These are phyloP conservation scores for Lipomyces chichibuensis DNA, from an alignment of 805 yeast genomes.

Conservation along the genomic window DNA sequence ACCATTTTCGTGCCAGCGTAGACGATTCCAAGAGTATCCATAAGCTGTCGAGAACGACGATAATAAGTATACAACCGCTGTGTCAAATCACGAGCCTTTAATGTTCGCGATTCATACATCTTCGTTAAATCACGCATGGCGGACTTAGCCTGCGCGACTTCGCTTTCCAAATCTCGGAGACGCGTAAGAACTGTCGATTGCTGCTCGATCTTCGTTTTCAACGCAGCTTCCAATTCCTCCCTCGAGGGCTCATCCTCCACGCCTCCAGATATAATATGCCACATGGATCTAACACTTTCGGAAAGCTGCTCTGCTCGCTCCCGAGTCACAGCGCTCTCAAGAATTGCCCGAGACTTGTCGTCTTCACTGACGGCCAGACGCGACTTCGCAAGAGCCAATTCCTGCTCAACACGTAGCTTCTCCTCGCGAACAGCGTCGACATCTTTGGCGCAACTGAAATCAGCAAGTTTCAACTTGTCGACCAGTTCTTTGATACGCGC, in stretches of 20 bases:
- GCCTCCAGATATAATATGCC: conserved; percentile 7
- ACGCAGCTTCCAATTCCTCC: conserved; percentile 10
- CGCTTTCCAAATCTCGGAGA: conserved; percentile 12
- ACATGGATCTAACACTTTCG: conserved; percentile 2
- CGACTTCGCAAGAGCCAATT: conserved; percentile 7
- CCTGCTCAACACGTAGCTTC: conserved; percentile 12
- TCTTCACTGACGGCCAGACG: conserved; percentile 16
- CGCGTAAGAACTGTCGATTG: neutral
- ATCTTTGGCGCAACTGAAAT: neutral
- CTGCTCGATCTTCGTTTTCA: conserved; percentile 2
- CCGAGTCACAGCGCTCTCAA: neutral
- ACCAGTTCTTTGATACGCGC: neutral
- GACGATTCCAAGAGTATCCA: conserved; percentile 22
- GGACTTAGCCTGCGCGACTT: conserved; percentile 8
- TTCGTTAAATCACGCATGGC: conserved; percentile 2
- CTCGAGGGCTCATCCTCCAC: conserved; percentile 2
- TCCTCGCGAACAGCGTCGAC: conserved; percentile 4
- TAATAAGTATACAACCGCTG: conserved; percentile 45
- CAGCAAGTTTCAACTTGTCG: conserved; percentile 3
- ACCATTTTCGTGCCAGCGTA: conserved; percentile 19
- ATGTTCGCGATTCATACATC: conserved; percentile 25
- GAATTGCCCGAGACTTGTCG: conserved; percentile 3
- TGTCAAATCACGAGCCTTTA: conserved; percentile 51
- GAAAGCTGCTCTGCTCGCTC: conserved; percentile 6
- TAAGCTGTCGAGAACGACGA: conserved; percentile 35